Percentiles rank a stretch among this genome's conserved stretches.
Conservation (phyloP, 2,329 filamentous ascomycete species). For the Aspergillus fischeri region DNA sequence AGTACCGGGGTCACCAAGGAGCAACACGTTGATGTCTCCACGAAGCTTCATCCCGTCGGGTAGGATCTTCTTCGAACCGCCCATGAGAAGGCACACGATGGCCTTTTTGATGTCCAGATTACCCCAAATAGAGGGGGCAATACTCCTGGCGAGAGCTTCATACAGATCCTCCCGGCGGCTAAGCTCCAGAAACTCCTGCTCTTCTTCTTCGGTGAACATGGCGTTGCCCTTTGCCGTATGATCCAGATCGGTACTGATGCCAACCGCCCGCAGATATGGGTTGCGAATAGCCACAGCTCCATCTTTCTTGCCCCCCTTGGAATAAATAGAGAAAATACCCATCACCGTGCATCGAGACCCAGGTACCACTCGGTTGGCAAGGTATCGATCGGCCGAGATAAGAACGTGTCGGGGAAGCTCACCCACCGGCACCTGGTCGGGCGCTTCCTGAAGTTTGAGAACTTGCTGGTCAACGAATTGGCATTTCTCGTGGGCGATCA, state of each 20-base stretch:
- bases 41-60: conserved; percentile 96
- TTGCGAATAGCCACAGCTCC: conserved; percentile 92
- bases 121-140: conserved; percentile 95
- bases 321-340: conserved; percentile 97
- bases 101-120: conserved; percentile 96
- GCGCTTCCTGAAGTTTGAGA: conserved; percentile 94
- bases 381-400: conserved; percentile 91
- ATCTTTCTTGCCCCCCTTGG: conserved; percentile 77
- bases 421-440: conserved; percentile 94
- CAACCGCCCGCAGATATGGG: conserved; percentile 87
- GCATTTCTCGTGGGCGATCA: conserved; percentile 89
- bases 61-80: conserved; percentile 94
- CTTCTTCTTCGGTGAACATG: conserved; percentile 88
- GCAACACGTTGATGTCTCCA: conserved; percentile 95
- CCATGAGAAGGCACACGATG: conserved; percentile 87
- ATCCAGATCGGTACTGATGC: conserved; percentile 85
- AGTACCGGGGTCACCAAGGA: conserved; percentile 95
- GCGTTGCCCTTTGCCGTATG: conserved; percentile 81
- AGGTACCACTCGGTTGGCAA: conserved; percentile 92
- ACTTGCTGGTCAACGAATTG: conserved; percentile 97
- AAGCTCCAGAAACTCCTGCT: conserved; percentile 92
- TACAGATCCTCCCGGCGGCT: conserved; percentile 91
- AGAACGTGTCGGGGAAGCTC: conserved; percentile 92
- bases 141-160: conserved; percentile 81
- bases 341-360: conserved; percentile 92